Evolutionary conservation across 306 rosid species (phyloP).

Genomic region (Carpinus fangiana): DNA sequence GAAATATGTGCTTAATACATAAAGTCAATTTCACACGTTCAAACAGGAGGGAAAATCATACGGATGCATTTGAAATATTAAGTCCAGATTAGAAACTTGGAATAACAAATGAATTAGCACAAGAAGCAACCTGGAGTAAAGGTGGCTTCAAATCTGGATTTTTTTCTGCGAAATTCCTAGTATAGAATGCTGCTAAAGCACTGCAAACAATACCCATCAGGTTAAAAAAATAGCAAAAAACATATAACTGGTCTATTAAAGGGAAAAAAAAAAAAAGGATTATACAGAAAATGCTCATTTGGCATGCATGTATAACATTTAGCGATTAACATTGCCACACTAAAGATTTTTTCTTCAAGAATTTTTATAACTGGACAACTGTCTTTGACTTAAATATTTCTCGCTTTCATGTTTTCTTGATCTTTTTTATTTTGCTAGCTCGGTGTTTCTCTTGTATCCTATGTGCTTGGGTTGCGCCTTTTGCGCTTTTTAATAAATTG

Average conservation of each 20-base stretch:
- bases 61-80: not conserved
- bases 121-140: constrained; percentile 73
- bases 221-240: not conserved
- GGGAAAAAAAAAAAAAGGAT: not conserved
- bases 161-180: constrained; percentile 75
- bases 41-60: not conserved
- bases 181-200: constrained; percentile 94
- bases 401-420: too few species aligned
- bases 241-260: not conserved
- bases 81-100: constrained; percentile 9
- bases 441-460: too few species aligned
- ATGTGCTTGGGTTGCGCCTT: too few species aligned
- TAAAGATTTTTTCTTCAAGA: too few species aligned
- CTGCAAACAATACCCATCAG: constrained; percentile 54
- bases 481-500: too few species aligned
- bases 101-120: constrained; percentile 27
- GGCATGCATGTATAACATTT: constrained; percentile 5
- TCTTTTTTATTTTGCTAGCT: too few species aligned
- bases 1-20: not conserved
- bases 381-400: too few species aligned
- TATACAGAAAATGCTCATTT: not conserved
- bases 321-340: not conserved
- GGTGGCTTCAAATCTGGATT: constrained; percentile 86
- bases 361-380: too few species aligned
- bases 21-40: not conserved